Conservation (phyloP, 495 filamentous ascomycete species). For the Evernia prunastri region DNA sequence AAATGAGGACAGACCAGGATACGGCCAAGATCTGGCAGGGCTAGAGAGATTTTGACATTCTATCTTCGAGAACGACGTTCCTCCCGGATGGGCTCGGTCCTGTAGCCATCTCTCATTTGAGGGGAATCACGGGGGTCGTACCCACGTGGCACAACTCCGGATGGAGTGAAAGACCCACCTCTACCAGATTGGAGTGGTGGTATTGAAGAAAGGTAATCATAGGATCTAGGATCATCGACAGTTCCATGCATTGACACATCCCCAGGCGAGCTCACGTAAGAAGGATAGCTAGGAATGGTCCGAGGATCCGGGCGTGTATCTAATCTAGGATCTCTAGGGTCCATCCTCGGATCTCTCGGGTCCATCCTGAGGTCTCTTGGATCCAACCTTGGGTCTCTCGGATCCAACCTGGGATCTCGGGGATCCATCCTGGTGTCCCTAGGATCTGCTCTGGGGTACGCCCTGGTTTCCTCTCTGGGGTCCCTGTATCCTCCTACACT, state of each 20-base stretch:
- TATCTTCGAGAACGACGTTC: conserved; percentile 21
- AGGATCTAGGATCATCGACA: conserved; percentile 8
- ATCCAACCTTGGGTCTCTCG: conserved; percentile 5
- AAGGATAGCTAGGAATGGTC: conserved; percentile 10
- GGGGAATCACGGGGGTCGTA: conserved; percentile 21
- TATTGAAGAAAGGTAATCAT: conserved; percentile 15
- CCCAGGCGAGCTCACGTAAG: conserved; percentile 14
- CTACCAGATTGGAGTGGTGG: conserved; percentile 19
- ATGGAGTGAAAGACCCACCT: conserved; percentile 15
- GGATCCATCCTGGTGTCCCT: conserved; percentile 9
- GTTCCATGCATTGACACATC: conserved; percentile 18
- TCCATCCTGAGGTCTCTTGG: conserved; percentile 16
- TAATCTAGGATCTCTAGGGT: conserved; percentile 9
- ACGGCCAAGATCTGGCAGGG: background rate
- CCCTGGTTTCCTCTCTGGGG: conserved; percentile 2
- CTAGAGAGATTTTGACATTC: conserved; percentile 1
- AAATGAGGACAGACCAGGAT: background rate
- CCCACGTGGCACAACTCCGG: conserved; percentile 8
- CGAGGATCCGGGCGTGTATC: conserved; percentile 18
- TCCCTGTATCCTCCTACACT: conserved; percentile 8
- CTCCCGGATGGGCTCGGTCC: conserved; percentile 21
- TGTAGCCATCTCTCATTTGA: conserved; percentile 20
- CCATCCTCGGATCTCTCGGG: conserved; percentile 12
- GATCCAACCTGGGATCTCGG: background rate
- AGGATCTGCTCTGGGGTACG: conserved; percentile 5